These are phyloP conservation scores for Sporothrix euskadiensis DNA, from an alignment of 2,329 filamentous ascomycete genomes.

Conservation along the genomic window DNA sequence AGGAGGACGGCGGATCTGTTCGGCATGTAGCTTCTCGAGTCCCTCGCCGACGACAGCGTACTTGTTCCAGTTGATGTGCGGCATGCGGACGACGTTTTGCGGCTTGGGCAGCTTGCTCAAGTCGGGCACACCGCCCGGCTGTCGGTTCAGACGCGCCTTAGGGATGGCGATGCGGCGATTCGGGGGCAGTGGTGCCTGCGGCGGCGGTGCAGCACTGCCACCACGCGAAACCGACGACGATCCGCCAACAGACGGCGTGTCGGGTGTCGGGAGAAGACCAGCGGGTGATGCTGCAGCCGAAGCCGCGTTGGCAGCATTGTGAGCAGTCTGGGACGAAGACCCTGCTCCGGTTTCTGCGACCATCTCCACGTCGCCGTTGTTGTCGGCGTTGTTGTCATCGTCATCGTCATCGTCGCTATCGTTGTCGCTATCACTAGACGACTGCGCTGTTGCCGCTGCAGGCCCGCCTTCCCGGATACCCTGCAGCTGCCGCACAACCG, in stretches of 20 bases:
- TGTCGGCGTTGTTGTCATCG: neutral
- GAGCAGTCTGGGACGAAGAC: neutral
- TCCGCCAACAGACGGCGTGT: neutral
- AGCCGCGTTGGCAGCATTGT: neutral
- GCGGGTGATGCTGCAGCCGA: neutral
- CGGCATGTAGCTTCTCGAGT: constrained; percentile 79
- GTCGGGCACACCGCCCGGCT: constrained; percentile 19
- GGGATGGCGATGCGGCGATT: neutral
- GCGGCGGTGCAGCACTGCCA: neutral
- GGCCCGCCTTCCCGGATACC: constrained; percentile 49
- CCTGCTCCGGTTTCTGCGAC: neutral
- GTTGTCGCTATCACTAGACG: constrained; percentile 36
- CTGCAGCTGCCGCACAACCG: constrained; percentile 68
- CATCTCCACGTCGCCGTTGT: constrained; percentile 22
- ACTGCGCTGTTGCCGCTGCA: constrained; percentile 27
- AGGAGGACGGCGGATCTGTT: constrained; percentile 68
- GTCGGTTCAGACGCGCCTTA: neutral
- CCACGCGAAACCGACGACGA: neutral
- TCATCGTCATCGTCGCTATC: constrained; percentile 34
- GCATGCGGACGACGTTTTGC: constrained; percentile 81
- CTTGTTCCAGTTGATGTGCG: constrained; percentile 91
- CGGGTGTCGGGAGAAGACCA: neutral
- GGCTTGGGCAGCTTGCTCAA: constrained; percentile 63
- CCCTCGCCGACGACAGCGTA: constrained; percentile 87
- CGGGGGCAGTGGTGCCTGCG: too few species aligned